Evolutionary conservation across 768 basidiomycete genomes (phyloP).

Genomic region (Gautieria morchelliformis): DNA sequence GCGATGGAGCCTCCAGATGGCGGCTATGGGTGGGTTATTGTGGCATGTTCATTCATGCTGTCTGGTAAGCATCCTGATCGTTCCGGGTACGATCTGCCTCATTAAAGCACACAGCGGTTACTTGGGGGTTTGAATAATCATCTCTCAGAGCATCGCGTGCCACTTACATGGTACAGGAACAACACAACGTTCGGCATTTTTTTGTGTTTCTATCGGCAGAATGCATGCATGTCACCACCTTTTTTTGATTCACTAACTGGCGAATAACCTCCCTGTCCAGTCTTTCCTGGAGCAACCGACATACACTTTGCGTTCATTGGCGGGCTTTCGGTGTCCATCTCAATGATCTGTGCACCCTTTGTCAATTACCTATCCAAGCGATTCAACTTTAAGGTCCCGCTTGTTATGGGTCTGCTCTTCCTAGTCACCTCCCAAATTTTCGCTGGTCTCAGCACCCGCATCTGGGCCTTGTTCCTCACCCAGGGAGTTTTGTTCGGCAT

Average conservation of each 20-base stretch:
- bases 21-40: slow-evolving; percentile 27
- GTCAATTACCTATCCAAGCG: slow-evolving; percentile 15
- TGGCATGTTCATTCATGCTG: slow-evolving; percentile 15
- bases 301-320: slow-evolving; percentile 16
- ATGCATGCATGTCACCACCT: neutral
- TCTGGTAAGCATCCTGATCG: slow-evolving; percentile 13
- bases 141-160: neutral
- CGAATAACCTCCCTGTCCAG: neutral
- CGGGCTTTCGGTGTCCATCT: slow-evolving; percentile 13
- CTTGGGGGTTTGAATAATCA: neutral
- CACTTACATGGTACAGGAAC: neutral
- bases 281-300: slow-evolving; percentile 14
- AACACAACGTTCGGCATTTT: neutral
- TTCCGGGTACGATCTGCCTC: neutral
- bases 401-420: slow-evolving; percentile 12
- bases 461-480: slow-evolving; percentile 18
- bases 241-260: neutral
- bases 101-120: neutral
- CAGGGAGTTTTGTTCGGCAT: slow-evolving; percentile 17
- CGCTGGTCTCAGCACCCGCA: slow-evolving; percentile 15
- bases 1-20: slow-evolving; percentile 18
- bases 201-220: neutral
- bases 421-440: slow-evolving; percentile 11
- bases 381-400: slow-evolving; percentile 12
- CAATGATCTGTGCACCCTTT: too few relatives aligned